These are phyloP conservation scores for Ophiostoma perfectum DNA, from an alignment of 2,329 filamentous ascomycete species.

Conservation along the genomic window DNA sequence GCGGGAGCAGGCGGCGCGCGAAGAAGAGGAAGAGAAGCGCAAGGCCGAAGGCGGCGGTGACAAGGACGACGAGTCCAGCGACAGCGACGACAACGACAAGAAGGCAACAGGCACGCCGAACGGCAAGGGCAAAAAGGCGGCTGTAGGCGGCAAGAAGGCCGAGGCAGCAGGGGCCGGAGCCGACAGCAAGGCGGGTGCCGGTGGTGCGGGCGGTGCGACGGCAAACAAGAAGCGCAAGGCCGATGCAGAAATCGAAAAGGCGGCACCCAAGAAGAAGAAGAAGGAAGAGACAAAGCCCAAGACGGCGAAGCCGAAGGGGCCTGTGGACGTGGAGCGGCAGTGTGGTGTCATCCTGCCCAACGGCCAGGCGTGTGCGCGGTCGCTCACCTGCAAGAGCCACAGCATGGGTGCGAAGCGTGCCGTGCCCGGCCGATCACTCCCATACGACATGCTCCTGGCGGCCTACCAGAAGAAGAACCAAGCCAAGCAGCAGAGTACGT, in stretches of 20 bases:
- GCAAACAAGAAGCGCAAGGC: slow-evolving; percentile 66
- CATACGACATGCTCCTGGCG: slow-evolving; percentile 86
- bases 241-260: slow-evolving; percentile 71
- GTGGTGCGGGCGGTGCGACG: slow-evolving; percentile 48
- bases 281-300: slow-evolving; percentile 87
- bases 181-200: slow-evolving; percentile 58
- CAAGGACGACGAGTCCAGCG: slow-evolving; percentile 32
- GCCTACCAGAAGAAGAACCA: slow-evolving; percentile 97
- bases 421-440: slow-evolving; percentile 77
- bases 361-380: slow-evolving; percentile 79
- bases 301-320: slow-evolving; percentile 78
- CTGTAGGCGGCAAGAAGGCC: slow-evolving; percentile 36
- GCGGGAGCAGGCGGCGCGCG: slow-evolving; percentile 54
- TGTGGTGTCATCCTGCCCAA: slow-evolving; percentile 84
- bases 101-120: slow-evolving; percentile 31
- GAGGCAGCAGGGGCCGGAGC: slow-evolving; percentile 50
- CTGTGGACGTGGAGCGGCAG: slow-evolving; percentile 89
- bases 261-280: slow-evolving; percentile 86
- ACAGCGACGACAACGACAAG: slow-evolving; percentile 35
- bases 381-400: slow-evolving; percentile 88
- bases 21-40: slow-evolving; percentile 52
- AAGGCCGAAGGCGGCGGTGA: slow-evolving; percentile 48
- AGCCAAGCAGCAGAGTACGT: slow-evolving; percentile 70
- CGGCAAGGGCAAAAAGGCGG: slow-evolving; percentile 31
- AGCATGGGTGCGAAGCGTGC: slow-evolving; percentile 91